Evolutionary conservation across 1,284 basidiomycete species (phyloP), one percentile per base, ranked within the genome.

Genomic region (Jaminaea rosea): DNA sequence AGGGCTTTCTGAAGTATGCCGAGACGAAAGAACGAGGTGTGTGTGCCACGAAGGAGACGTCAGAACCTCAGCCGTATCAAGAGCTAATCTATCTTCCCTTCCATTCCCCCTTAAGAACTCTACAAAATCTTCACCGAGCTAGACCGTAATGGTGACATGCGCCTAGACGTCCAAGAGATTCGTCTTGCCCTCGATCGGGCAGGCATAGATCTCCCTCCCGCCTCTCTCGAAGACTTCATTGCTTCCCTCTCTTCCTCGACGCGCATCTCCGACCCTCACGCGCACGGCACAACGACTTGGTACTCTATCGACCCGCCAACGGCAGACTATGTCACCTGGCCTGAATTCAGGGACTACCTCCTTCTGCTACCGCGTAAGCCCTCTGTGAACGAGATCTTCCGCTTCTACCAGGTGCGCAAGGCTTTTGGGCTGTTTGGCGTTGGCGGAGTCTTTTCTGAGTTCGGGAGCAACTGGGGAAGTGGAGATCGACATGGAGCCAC

Each of bases 341-440:
- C 71, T 19, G 65, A 73, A 50, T 73, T 73, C 42, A 57, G 71
- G 26, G 71, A 73, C 52, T 73, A 73, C 24, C 55, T 73, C 15
- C 47, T 73, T 34, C 60, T 73, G 10, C 52, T 73, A 19, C 69
- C 71, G 5, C 53, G 69, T 45, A 70, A 67, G 31, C 67, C 71
- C 1, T 60, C 60, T 10, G 63, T 72, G 17, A 42, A 58, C 10
- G 71, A 73, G 54, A 72, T 73, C 52, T 71, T 65, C 51, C 63
- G 64, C 26, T 73, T 73, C 55, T 73, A 73, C 47, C 69, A 73
- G 48, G 69, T 71, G 9, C 51, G 71, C 15, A 72, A 72, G 47
- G 69, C 68, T 1, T 67, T 67, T 29, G 71, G 71, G 2, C 61
- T 73, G 10, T 73, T 73, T 48, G 67, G 70, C 21, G 61, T 60